phyloP scores from a whole-genome alignment of 441 rosid species.

The Oxalis stricta region DNA sequence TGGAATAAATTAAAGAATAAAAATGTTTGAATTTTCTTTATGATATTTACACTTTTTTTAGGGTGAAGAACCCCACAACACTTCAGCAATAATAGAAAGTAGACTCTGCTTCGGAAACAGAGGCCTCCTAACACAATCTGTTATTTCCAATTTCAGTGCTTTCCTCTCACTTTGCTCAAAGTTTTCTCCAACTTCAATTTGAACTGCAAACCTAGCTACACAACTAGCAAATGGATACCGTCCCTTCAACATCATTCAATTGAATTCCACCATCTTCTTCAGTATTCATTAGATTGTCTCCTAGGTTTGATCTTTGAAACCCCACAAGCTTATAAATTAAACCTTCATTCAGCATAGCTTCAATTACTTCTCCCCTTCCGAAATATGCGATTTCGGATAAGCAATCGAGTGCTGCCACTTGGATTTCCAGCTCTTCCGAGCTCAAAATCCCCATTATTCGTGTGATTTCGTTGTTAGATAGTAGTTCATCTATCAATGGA shows the following conservation, averaged over 20 bases:
- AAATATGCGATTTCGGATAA: constrained; percentile 31
- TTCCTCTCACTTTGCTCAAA: constrained; percentile 21
- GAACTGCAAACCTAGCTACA: constrained; percentile 37
- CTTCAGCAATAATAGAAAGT: constrained; percentile 31
- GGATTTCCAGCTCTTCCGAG: constrained; percentile 11
- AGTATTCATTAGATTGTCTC: not conserved
- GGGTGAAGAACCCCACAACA: constrained; percentile 42
- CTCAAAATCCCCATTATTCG: constrained; percentile 20
- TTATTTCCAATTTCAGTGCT: constrained; percentile 31
- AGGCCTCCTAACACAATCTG: constrained; percentile 27
- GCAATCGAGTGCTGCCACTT: constrained; percentile 23
- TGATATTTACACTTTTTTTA: constrained; percentile 13
- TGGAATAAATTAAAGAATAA: no score
- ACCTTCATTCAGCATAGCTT: constrained; percentile 24
- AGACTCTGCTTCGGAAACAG: constrained; percentile 32
- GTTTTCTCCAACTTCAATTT: constrained; percentile 41
- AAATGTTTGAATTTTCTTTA: no score
- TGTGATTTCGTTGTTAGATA: constrained; percentile 23
- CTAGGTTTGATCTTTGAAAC: constrained; percentile 24
- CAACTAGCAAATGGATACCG: constrained; percentile 18
- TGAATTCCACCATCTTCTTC: not conserved
- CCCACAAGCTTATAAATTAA: constrained; percentile 29
- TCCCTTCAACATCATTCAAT: not conserved
- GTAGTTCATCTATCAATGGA: constrained; percentile 40
- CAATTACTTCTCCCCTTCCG: constrained; percentile 41